Evolutionary conservation across 1,284 basidiomycete species (phyloP).

Genomic region (Xerocomus minutiporus): DNA sequence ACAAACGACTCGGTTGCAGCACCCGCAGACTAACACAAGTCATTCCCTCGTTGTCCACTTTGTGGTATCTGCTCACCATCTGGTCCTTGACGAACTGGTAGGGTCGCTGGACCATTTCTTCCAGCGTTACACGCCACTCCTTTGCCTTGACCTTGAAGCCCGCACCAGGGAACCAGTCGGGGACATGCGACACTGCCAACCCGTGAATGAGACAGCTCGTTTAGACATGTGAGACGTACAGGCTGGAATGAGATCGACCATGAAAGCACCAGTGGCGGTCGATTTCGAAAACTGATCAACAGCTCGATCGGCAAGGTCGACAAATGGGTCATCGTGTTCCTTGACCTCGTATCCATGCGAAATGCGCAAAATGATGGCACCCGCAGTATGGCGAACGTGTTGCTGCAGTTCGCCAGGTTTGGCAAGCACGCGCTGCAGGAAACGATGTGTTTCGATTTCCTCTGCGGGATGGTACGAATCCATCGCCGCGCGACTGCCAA

Average conservation of each 20-base stretch:
- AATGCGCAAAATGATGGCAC: constrained; percentile 55
- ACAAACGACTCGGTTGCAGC: constrained; percentile 49
- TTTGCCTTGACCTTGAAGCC: constrained; percentile 51
- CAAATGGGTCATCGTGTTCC: constrained; percentile 53
- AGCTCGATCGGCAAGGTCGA: constrained; percentile 52
- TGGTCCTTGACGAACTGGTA: constrained; percentile 57
- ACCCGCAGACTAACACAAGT: constrained; percentile 43
- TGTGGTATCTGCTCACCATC: constrained; percentile 38
- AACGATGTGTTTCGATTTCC: constrained; percentile 51
- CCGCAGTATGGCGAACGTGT: constrained; percentile 57
- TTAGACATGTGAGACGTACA: constrained; percentile 35
- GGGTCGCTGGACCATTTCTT: constrained; percentile 52
- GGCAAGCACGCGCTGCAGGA: constrained; percentile 51
- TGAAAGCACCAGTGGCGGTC: constrained; percentile 53
- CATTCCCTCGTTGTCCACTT: background rate
- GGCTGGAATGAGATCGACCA: constrained; percentile 55
- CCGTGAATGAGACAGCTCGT: constrained; percentile 1
- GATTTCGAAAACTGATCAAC: constrained; percentile 56
- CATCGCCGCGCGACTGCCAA: constrained; percentile 51
- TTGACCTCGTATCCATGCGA: constrained; percentile 60
- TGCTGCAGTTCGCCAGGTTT: constrained; percentile 50
- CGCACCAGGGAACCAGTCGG: constrained; percentile 63
- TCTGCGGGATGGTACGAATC: constrained; percentile 46
- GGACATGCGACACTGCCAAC: constrained; percentile 50
- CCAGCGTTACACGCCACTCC: constrained; percentile 46